Evolutionary conservation across 2,329 filamentous ascomycete species (phyloP), one percentile per base, ranked within the genome.

Genomic region (Aspergillus chevalieri): DNA sequence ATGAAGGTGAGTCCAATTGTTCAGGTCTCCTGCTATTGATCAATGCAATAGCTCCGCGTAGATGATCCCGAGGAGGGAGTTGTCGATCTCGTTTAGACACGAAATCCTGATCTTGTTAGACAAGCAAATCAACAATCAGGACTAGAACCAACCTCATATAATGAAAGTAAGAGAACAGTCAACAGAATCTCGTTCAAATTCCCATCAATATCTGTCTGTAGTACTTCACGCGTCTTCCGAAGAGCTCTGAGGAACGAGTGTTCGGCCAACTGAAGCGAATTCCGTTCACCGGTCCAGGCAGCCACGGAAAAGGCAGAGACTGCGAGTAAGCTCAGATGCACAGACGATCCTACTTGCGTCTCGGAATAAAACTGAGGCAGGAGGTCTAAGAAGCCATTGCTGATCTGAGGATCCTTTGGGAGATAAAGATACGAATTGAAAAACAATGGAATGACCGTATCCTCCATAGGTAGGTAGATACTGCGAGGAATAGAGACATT

Each of bases 381-480:
- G 14, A 63, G 50, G 6, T 64, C 62, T 60, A 65, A 60, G 36
- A 64, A 63, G 1, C 63, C 61, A 28, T 54, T 51, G 8, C 54
- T 47, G 3, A 63, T 55, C 2, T 61, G 48, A 7, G 58, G 60
- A 33, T 62, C 63, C 30, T 57, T 57, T 1, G 59, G 62, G 2
- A 58, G 48, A 43, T 61, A 63, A 4, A 65, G 41, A 46, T 58
- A 65, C 4, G 62, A 65, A 46, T 62, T 64, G 45, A 65, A 65
- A 30, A 63, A 65, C 4, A 65, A 43, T 0, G 62, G 53, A 8
- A 60, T 52, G 8, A 65, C 59, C 1, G 55, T 63, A 26, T 60
- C 57, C 46, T 65, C 62, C 52, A 61, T 47, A 1, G 61, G 59
- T 0, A 58, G 51, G 19, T 52, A 55, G 1, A 63, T 41, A 43